Conservation (phyloP, 148 eudicot genomes). For the Pharnaceum exiguum region DNA sequence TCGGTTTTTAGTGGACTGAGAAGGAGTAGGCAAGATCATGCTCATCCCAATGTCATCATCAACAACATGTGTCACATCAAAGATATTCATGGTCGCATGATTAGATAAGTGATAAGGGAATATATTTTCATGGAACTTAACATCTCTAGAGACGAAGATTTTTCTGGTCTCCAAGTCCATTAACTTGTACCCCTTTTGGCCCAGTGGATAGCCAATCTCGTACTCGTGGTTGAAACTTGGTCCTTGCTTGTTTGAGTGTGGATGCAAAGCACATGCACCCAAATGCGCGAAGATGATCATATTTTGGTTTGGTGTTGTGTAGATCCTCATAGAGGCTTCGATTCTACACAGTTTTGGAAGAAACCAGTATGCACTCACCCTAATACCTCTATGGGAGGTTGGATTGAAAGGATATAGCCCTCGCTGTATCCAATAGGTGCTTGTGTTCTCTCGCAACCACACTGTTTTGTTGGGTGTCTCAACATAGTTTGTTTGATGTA, state of each 20-base stretch:
- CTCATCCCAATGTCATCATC: no score
- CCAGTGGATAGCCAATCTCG: background rate
- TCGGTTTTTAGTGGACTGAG: no score
- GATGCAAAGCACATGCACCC: background rate
- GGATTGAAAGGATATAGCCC: background rate
- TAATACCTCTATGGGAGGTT: background rate
- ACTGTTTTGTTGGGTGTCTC: background rate
- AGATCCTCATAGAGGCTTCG: background rate
- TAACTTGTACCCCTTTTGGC: background rate
- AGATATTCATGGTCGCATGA: background rate
- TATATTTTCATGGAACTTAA: background rate
- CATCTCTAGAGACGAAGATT: background rate
- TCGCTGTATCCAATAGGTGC: background rate
- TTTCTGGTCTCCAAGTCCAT: background rate
- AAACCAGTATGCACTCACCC: background rate
- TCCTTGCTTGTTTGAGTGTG: background rate
- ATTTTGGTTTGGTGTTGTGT: background rate
- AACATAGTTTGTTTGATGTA: slow-evolving; percentile 7
- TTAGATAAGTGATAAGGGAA: background rate
- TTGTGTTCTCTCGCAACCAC: background rate
- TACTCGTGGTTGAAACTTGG: background rate
- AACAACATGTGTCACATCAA: background rate
- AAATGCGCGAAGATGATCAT: background rate
- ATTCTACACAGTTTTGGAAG: background rate
- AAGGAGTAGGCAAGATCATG: no score